phyloP scores from a whole-genome alignment of 1,284 basidiomycete species.

The Boletus smithii region DNA sequence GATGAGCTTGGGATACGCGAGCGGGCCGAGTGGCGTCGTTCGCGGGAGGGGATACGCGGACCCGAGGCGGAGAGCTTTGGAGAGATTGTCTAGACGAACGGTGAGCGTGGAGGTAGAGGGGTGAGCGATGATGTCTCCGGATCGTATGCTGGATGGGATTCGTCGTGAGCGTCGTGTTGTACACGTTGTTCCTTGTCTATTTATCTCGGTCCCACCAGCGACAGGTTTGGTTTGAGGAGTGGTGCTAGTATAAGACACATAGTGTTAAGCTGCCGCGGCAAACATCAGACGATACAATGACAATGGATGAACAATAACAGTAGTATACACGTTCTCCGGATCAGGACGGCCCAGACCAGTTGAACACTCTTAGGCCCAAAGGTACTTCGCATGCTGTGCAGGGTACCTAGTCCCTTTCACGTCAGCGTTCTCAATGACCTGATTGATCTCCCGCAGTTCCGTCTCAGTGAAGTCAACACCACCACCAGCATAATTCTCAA shows the following conservation, averaged over 20 bases:
- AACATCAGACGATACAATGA: no score
- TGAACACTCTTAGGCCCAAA: conserved; percentile 13
- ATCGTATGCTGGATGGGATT: not conserved
- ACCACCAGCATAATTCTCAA: conserved; percentile 28
- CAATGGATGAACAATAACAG: no score
- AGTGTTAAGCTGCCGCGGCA: no score
- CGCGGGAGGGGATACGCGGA: conserved; percentile 15
- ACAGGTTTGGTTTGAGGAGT: not conserved
- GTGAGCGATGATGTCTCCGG: conserved; percentile 1
- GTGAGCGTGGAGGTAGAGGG: conserved; percentile 19
- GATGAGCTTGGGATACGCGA: conserved; percentile 27
- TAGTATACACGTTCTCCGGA: no score
- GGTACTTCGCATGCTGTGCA: not conserved
- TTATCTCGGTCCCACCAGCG: not conserved
- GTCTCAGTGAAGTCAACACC: conserved; percentile 19
- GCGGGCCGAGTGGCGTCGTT: conserved; percentile 4
- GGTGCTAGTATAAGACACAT: no score
- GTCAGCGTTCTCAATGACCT: conserved; percentile 14
- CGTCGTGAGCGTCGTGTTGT: conserved; percentile 6
- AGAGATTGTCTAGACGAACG: conserved; percentile 16
- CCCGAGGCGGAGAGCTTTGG: conserved; percentile 27
- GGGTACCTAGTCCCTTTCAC: conserved; percentile 28
- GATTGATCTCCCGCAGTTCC: conserved; percentile 25
- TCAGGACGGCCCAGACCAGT: no score
- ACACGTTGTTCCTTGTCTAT: conserved; percentile 1